These are phyloP conservation scores for Kwoniella heveanensis DNA, from an alignment of 768 basidiomycete genomes.

Conservation along the genomic window DNA sequence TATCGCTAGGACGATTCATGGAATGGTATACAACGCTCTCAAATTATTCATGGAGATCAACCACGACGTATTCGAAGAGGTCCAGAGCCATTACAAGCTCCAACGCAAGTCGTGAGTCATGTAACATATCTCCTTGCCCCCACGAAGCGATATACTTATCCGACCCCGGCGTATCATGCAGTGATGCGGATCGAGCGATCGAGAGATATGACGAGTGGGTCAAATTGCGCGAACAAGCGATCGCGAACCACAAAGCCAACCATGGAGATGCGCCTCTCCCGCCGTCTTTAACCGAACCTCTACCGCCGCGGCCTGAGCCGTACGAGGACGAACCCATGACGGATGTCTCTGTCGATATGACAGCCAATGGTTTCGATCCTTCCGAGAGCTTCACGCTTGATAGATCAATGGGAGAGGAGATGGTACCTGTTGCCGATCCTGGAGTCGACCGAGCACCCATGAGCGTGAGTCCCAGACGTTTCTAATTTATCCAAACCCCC, in stretches of 20 bases:
- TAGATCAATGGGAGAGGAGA: conserved; percentile 68
- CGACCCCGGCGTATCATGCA: conserved; percentile 55
- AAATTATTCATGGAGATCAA: conserved; percentile 99
- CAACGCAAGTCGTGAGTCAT: conserved; percentile 76
- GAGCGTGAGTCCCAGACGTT: conserved; percentile 21
- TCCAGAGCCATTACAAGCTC: conserved; percentile 90
- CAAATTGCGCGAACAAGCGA: conserved; percentile 73
- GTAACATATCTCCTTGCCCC: too few species aligned
- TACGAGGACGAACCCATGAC: conserved; percentile 83
- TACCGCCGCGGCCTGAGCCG: conserved; percentile 74
- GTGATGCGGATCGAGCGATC: conserved; percentile 84
- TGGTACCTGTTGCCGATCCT: conserved; percentile 90
- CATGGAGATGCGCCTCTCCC: conserved; percentile 61
- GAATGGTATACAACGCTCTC: conserved; percentile 98
- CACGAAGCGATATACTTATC: too few species aligned
- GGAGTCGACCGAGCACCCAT: conserved; percentile 57
- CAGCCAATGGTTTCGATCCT: conserved; percentile 51
- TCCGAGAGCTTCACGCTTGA: conserved; percentile 54
- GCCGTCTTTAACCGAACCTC: conserved; percentile 67
- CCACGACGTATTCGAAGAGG: conserved; percentile 89
- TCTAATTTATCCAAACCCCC: too few species aligned
- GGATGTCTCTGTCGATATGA: conserved; percentile 83
- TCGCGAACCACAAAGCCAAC: conserved; percentile 59
- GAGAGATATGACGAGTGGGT: conserved; percentile 88
- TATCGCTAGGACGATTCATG: conserved; percentile 82